Conservation (phyloP, 352 stramenopile species). For the Phytophthora pluvialis region DNA sequence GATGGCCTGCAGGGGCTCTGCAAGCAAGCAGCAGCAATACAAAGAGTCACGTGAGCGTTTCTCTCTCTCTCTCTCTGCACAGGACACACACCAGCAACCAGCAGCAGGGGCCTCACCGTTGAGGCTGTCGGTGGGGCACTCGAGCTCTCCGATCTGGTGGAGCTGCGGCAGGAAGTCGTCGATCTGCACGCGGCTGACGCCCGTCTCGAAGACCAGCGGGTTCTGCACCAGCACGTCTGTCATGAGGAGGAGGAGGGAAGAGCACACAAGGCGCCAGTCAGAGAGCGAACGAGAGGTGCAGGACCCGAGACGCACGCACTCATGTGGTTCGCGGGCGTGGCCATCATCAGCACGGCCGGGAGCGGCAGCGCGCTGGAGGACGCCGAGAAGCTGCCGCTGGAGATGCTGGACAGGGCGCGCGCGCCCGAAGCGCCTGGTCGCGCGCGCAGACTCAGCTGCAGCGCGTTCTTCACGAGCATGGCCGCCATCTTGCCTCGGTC, state of each 20-base stretch:
- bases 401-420: constrained; percentile 27
- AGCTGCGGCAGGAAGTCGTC: constrained; percentile 49
- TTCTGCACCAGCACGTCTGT: constrained; percentile 47
- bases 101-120: constrained; percentile 40
- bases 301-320: constrained; percentile 21
- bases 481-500: constrained; percentile 32
- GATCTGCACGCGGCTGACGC: constrained; percentile 37
- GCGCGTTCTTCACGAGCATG: constrained; percentile 41
- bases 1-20: constrained; percentile 76
- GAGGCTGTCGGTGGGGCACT: constrained; percentile 55
- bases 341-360: constrained; percentile 32
- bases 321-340: constrained; percentile 16
- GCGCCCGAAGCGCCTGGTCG: constrained; percentile 6
- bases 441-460: constrained; percentile 37
- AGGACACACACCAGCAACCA: background rate
- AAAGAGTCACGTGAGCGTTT: background rate
- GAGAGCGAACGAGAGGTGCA: constrained; percentile 1
- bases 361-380: constrained; percentile 13
- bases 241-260: background rate
- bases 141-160: constrained; percentile 37
- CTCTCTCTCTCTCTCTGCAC: background rate
- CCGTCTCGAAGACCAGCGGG: constrained; percentile 54
- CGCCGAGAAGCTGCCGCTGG: constrained; percentile 13
- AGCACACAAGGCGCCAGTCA: background rate
- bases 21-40: constrained; percentile 9